These are phyloP conservation scores for Austroboletus niveus DNA, from an alignment of 1,284 basidiomycete genomes.

Conservation along the genomic window DNA sequence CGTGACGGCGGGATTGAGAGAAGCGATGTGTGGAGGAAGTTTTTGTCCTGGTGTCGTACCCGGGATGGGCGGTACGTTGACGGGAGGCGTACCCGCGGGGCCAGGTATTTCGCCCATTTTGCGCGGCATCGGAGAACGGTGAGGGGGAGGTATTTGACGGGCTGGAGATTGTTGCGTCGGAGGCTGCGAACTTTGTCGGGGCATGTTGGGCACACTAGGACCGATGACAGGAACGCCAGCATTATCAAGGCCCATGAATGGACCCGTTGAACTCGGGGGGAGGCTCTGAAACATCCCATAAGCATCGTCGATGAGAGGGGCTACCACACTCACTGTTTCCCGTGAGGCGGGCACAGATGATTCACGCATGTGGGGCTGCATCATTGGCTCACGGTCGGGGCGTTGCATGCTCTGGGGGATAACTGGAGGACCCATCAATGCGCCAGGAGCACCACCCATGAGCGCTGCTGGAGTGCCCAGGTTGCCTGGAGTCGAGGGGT, in stretches of 20 bases:
- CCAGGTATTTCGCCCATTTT: slow-evolving; percentile 24
- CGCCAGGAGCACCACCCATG: slow-evolving; percentile 11
- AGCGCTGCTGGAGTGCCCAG: slow-evolving; percentile 16
- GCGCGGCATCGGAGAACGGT: slow-evolving; percentile 28
- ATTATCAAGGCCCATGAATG: slow-evolving; percentile 28
- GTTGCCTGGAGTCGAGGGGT: slow-evolving; percentile 7
- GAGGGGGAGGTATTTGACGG: slow-evolving; percentile 17
- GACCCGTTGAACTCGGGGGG: slow-evolving; percentile 17
- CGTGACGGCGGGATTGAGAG: slow-evolving; percentile 34
- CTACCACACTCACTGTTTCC: slow-evolving; percentile 20
- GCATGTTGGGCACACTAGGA: slow-evolving; percentile 13
- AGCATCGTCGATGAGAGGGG: slow-evolving; percentile 3
- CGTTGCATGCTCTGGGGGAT: slow-evolving; percentile 28
- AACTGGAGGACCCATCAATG: slow-evolving; percentile 30
- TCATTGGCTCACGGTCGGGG: slow-evolving; percentile 23
- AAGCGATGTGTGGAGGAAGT: slow-evolving; percentile 33
- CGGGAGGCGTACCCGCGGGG: slow-evolving; percentile 15
- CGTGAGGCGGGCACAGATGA: slow-evolving; percentile 22
- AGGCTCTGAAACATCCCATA: slow-evolving; percentile 18
- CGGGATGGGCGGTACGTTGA: slow-evolving; percentile 25
- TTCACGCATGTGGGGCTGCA: slow-evolving; percentile 29
- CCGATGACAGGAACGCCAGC: slow-evolving; percentile 9
- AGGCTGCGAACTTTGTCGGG: slow-evolving; percentile 27
- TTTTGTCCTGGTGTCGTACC: slow-evolving; percentile 31
- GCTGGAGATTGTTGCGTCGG: slow-evolving; percentile 29